A percentile compares a stretch with the other conserved stretches of the same genome.
These are phyloP conservation scores for Asterophora parasitica DNA, from an alignment of 768 basidiomycete genomes.

Conservation along the genomic window DNA sequence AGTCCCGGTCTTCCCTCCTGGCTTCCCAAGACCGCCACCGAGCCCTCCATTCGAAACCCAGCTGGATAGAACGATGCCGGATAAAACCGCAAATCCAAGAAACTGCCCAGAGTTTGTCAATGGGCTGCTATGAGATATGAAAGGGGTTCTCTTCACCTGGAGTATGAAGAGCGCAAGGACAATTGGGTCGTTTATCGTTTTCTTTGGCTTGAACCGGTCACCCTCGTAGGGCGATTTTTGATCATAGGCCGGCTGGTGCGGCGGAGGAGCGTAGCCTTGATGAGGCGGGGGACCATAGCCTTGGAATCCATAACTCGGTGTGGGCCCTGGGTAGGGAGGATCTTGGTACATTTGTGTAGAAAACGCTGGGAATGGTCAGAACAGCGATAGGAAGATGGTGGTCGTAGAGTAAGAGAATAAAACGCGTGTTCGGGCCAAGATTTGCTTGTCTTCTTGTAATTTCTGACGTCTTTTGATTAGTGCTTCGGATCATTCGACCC, in stretches of 20 bases:
- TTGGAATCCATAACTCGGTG: constrained; percentile 30
- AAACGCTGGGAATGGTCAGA: background rate
- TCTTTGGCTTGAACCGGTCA: constrained; percentile 65
- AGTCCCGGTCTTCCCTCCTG: constrained; percentile 52
- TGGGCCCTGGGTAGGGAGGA: constrained; percentile 35
- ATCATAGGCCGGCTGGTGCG: constrained; percentile 20
- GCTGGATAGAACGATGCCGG: constrained; percentile 56
- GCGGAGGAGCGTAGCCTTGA: background rate
- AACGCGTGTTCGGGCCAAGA: constrained; percentile 5
- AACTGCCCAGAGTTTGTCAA: constrained; percentile 36
- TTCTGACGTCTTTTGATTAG: too few relatives aligned
- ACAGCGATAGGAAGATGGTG: background rate
- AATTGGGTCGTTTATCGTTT: constrained; percentile 65
- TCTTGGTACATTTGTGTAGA: constrained; percentile 13
- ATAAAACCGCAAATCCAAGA: constrained; percentile 62
- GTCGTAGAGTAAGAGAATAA: background rate
- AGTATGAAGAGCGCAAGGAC: constrained; percentile 70
- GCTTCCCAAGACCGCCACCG: constrained; percentile 66
- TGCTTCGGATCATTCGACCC: too few relatives aligned
- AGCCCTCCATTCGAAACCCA: constrained; percentile 64
- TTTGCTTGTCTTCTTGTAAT: too few relatives aligned
- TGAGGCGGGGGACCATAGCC: constrained; percentile 17
- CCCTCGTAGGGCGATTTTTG: constrained; percentile 55
- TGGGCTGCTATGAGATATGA: background rate
- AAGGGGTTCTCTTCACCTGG: constrained; percentile 36